These are phyloP conservation scores for Tillandsia fasciculata DNA, from an alignment of 176 grass and related monocot genomes.

Conservation along the genomic window DNA sequence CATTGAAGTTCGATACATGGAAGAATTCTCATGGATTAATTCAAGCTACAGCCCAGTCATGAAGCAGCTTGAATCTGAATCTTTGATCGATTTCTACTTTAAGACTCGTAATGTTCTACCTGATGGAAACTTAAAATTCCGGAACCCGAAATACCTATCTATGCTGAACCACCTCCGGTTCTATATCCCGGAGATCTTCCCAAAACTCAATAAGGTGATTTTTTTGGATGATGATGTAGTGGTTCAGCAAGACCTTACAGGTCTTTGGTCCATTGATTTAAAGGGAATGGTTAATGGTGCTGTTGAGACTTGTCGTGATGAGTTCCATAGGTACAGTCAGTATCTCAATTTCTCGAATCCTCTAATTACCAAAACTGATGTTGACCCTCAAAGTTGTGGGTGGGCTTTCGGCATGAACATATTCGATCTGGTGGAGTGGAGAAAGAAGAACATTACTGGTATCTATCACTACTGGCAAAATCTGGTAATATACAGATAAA, in stretches of 20 bases:
- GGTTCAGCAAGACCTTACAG: neutral
- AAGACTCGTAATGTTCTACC: neutral
- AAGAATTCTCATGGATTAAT: neutral
- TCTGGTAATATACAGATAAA: neutral
- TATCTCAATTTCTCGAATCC: neutral
- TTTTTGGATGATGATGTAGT: slow-evolving; percentile 2
- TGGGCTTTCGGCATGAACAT: neutral
- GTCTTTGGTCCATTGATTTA: neutral
- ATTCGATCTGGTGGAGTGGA: neutral
- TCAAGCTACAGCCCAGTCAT: neutral
- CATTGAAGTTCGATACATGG: neutral
- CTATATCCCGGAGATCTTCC: neutral
- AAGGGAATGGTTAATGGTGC: neutral
- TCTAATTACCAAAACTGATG: neutral
- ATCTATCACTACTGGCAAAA: neutral
- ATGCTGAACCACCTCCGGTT: neutral
- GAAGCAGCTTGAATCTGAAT: slow-evolving; percentile 1
- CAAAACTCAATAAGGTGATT: neutral
- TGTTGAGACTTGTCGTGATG: neutral
- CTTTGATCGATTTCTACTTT: neutral
- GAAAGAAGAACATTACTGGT: neutral
- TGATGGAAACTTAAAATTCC: neutral
- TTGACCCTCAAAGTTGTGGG: neutral
- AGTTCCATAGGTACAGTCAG: neutral
- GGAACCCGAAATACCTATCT: slow-evolving; percentile 1